Conservation (phyloP, 768 basidiomycete genomes). For the Pleurotus giganteus region DNA sequence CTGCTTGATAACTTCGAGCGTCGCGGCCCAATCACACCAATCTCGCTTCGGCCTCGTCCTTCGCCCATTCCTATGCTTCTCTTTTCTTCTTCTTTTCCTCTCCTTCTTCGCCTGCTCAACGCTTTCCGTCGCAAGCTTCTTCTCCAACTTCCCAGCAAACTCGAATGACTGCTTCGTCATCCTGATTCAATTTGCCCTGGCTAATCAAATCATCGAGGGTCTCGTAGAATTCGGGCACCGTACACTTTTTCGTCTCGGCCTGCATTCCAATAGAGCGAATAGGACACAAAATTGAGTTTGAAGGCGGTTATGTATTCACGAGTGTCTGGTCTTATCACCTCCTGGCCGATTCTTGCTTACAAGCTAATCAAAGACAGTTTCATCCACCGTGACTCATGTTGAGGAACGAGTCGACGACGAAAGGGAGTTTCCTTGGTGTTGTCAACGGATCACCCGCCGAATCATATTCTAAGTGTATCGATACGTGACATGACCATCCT, state of each 20-base stretch:
- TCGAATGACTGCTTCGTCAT: slow-evolving; percentile 20
- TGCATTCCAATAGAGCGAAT: too few species aligned
- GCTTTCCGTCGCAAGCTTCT: slow-evolving; percentile 21
- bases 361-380: too few species aligned
- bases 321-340: too few species aligned
- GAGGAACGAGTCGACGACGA: slow-evolving; percentile 26
- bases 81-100: slow-evolving; percentile 8
- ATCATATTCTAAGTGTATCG: slow-evolving; percentile 39
- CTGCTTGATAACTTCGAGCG: slow-evolving; percentile 17
- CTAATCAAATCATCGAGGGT: slow-evolving; percentile 22
- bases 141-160: slow-evolving; percentile 28
- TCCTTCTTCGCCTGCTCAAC: slow-evolving; percentile 11
- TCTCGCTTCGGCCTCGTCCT: slow-evolving; percentile 16
- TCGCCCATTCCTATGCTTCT: slow-evolving; percentile 8
- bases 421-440: slow-evolving; percentile 20
- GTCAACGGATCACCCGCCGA: slow-evolving; percentile 23
- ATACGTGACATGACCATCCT: slow-evolving; percentile 37
- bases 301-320: too few species aligned
- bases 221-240: slow-evolving; percentile 22
- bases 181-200: slow-evolving; percentile 22
- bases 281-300: too few species aligned
- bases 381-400: too few species aligned
- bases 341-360: too few species aligned
- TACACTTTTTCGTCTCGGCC: slow-evolving; percentile 14
- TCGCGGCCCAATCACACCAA: slow-evolving; percentile 12